These are phyloP conservation scores for Golubevia pallescens DNA, from an alignment of 1,284 basidiomycete species.

Conservation along the genomic window DNA sequence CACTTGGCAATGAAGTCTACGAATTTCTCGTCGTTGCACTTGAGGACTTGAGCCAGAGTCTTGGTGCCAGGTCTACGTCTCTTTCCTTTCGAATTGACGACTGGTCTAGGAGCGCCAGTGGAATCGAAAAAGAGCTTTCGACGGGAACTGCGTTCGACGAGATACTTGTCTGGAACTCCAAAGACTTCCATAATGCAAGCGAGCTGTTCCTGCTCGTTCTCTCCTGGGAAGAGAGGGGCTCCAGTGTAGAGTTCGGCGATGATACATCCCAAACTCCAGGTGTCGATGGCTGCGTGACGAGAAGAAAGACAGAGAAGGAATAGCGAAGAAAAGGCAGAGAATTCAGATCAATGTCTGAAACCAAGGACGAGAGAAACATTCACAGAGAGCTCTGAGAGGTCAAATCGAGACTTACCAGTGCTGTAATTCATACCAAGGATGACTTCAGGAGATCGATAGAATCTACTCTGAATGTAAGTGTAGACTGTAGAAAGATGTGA, in stretches of 20 bases:
- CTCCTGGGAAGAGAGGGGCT: slow-evolving; percentile 69
- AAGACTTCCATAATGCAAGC: slow-evolving; percentile 99
- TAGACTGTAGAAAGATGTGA: slow-evolving; percentile 87
- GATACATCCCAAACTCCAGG: slow-evolving; percentile 98
- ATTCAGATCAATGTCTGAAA: neutral
- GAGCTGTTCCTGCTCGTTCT: slow-evolving; percentile 88
- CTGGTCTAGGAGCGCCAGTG: slow-evolving; percentile 86
- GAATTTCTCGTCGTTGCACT: slow-evolving; percentile 85
- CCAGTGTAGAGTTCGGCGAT: slow-evolving; percentile 98
- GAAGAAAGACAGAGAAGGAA: neutral
- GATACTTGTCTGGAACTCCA: slow-evolving; percentile 90
- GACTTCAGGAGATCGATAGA: slow-evolving; percentile 89
- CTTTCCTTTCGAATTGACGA: slow-evolving; percentile 95
- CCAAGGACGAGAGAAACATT: neutral
- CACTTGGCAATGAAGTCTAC: slow-evolving; percentile 86
- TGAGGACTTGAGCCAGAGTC: slow-evolving; percentile 83
- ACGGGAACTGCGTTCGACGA: slow-evolving; percentile 89
- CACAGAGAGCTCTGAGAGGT: no score
- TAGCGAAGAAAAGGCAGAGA: neutral
- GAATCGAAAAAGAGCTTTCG: slow-evolving; percentile 97
- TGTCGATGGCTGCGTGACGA: slow-evolving; percentile 87
- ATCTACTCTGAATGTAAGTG: slow-evolving; percentile 94
- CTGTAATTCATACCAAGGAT: slow-evolving; percentile 63
- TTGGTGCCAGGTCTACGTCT: slow-evolving; percentile 88
- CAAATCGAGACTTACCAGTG: slow-evolving; percentile 18